Percentiles rank a stretch among this genome's conserved stretches.
These are phyloP conservation scores for Tolypocladium capitatum DNA, from an alignment of 2,329 filamentous ascomycete genomes.

Conservation along the genomic window DNA sequence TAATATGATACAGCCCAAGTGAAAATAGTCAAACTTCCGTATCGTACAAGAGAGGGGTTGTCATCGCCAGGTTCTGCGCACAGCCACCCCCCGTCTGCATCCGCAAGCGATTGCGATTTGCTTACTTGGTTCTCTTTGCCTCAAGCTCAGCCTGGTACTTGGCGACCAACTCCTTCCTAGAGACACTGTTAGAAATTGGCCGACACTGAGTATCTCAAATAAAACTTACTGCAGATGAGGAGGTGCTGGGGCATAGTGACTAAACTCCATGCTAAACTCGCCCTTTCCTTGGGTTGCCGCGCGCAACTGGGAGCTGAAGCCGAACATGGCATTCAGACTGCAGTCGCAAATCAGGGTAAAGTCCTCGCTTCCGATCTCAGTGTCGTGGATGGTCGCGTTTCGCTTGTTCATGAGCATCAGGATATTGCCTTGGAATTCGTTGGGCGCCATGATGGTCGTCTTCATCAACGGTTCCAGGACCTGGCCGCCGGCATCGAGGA, in stretches of 20 bases:
- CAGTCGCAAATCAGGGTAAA: conserved; percentile 89
- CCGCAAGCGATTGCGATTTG: not conserved
- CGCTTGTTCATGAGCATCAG: conserved; percentile 95
- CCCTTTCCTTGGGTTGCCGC: conserved; percentile 96
- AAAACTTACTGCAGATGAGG: conserved; percentile 71
- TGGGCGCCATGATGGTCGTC: conserved; percentile 87
- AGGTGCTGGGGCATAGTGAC: conserved; percentile 80
- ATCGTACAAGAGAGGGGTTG: conserved; percentile 1
- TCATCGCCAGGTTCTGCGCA: not conserved
- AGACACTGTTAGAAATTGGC: conserved; percentile 4
- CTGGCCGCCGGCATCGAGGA: conserved; percentile 64
- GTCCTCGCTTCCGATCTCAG: conserved; percentile 84
- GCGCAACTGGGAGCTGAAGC: conserved; percentile 80
- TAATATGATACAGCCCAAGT: not conserved
- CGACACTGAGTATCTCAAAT: not conserved
- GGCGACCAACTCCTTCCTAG: conserved; percentile 43
- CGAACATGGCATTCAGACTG: conserved; percentile 94
- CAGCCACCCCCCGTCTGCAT: not conserved
- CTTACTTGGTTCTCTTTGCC: conserved; percentile 40
- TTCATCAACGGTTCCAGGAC: conserved; percentile 97
- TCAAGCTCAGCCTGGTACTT: conserved; percentile 47
- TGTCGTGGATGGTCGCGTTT: conserved; percentile 87
- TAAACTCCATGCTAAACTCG: conserved; percentile 98
- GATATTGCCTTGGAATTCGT: conserved; percentile 94
- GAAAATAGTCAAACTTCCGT: not conserved